Conservation (phyloP, 2,329 filamentous ascomycete species). For the Fusarium guadeloupense region DNA sequence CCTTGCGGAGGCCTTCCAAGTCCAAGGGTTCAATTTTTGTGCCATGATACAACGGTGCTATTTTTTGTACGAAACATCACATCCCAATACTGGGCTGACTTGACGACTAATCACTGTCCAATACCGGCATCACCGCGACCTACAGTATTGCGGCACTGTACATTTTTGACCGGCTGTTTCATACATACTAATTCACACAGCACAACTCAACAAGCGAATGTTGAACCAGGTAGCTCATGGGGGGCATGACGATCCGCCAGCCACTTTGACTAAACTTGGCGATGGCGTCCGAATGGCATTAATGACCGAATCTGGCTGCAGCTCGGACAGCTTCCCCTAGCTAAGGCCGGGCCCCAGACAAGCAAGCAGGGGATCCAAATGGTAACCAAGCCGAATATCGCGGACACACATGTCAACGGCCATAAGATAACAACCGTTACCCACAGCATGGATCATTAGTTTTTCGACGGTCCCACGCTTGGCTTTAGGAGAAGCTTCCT, state of each 20-base stretch:
- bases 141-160: neutral
- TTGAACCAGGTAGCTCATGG: conserved; percentile 30
- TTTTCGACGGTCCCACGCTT: conserved; percentile 3
- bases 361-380: conserved; percentile 28
- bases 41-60: no score
- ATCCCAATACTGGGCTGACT: no score
- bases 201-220: no score
- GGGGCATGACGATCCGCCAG: conserved; percentile 35
- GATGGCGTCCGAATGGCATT: conserved; percentile 33
- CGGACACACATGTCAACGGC: conserved; percentile 33
- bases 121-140: neutral
- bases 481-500: neutral
- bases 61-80: no score
- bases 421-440: conserved; percentile 33
- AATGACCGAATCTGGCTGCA: conserved; percentile 31
- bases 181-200: no score
- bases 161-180: no score
- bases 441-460: conserved; percentile 32
- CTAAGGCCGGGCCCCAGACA: conserved; percentile 10
- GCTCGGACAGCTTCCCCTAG: conserved; percentile 39
- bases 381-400: conserved; percentile 12
- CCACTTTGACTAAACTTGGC: conserved; percentile 33
- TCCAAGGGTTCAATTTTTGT: neutral
- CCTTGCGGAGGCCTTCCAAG: neutral
- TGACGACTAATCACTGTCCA: neutral